phyloP scores from a whole-genome alignment of 768 basidiomycete genomes.

The Favolaschia claudopus region DNA sequence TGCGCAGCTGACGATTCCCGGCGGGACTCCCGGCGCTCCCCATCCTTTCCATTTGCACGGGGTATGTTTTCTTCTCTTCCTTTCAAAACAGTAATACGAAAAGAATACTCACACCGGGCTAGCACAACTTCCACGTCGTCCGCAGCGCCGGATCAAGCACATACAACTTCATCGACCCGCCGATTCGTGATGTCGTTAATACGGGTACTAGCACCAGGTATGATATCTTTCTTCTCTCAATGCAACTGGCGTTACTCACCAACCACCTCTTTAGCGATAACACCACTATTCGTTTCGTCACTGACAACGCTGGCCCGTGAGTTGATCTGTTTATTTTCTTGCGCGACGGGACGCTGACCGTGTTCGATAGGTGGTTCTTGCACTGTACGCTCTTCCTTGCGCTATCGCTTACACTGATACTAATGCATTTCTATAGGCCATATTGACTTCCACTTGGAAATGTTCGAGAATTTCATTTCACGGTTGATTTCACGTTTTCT shows the following conservation, averaged over 20 bases:
- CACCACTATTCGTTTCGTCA: conserved; percentile 53
- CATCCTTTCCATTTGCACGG: conserved; percentile 46
- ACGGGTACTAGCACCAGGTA: conserved; percentile 27
- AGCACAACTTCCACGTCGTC: conserved; percentile 44
- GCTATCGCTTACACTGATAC: not conserved
- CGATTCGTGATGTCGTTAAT: conserved; percentile 50
- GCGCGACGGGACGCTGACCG: not conserved
- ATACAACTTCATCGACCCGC: conserved; percentile 54
- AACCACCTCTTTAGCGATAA: no score
- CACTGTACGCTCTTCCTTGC: conserved; percentile 25
- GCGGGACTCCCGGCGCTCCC: not conserved
- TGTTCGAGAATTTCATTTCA: conserved; percentile 20
- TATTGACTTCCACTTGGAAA: conserved; percentile 41
- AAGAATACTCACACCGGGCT: not conserved
- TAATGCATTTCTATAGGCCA: conserved; percentile 23
- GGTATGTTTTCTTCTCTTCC: conserved; percentile 30
- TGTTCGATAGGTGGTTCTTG: not conserved
- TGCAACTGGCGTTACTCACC: no score
- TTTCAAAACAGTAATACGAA: not conserved
- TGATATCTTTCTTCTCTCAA: no score
- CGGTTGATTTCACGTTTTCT: not conserved
- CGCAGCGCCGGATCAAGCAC: conserved; percentile 30
- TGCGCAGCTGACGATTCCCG: no score
- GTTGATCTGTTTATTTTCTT: conserved; percentile 33
- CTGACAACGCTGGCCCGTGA: conserved; percentile 46